Percentiles rank a stretch among this genome's conserved stretches.
phyloP scores from a whole-genome alignment of 139 green algal species.

The Coccomyxa sp. region DNA sequence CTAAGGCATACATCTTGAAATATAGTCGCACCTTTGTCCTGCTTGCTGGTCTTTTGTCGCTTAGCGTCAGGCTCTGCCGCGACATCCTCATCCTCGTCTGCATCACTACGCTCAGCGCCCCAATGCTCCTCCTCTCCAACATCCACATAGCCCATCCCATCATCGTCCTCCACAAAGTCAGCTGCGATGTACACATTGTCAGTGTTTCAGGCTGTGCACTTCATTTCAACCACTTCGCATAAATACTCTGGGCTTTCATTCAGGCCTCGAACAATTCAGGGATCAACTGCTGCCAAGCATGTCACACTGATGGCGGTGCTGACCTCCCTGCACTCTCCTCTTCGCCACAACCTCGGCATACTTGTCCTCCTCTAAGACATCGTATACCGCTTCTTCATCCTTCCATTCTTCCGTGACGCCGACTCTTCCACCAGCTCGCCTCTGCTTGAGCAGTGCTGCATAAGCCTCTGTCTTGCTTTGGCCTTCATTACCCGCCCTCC shows the following conservation, averaged over 20 bases:
- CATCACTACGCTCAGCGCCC: slow-evolving; percentile 25
- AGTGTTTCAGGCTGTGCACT: too few species aligned
- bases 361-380: slow-evolving; percentile 84
- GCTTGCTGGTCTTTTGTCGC: not conserved
- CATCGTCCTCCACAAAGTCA: slow-evolving; percentile 79
- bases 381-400: slow-evolving; percentile 84
- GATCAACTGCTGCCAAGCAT: too few species aligned
- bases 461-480: slow-evolving; percentile 30
- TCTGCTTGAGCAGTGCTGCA: slow-evolving; percentile 35
- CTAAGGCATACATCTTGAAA: not conserved
- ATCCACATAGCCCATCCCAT: slow-evolving; percentile 78
- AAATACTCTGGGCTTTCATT: too few species aligned
- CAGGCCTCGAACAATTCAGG: too few species aligned
- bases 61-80: not conserved
- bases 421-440: slow-evolving; percentile 44
- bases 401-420: slow-evolving; percentile 62
- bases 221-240: too few species aligned
- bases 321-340: slow-evolving; percentile 72
- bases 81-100: slow-evolving; percentile 19
- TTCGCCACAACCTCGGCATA: slow-evolving; percentile 85
- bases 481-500: not conserved
- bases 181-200: slow-evolving; percentile 39
- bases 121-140: slow-evolving; percentile 89
- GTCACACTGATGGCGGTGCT: too few species aligned
- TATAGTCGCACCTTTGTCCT: not conserved